Evolutionary conservation across 2,329 filamentous ascomycete species (phyloP).

Genomic region (Colletotrichum endophyticum): DNA sequence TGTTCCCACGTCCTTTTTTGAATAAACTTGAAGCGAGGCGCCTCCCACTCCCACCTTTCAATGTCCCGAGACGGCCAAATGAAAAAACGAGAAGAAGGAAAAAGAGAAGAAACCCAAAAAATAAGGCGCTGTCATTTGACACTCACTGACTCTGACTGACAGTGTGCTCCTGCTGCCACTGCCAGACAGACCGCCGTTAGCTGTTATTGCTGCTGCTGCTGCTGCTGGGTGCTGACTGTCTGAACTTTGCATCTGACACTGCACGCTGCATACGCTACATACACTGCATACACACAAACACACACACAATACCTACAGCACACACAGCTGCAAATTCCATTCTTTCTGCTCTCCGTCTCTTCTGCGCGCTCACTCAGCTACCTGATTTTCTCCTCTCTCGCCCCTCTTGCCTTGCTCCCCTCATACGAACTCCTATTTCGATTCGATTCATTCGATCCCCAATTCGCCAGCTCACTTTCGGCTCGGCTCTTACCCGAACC

Average conservation of each 20-base stretch:
- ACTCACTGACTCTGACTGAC: not conserved
- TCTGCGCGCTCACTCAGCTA: not conserved
- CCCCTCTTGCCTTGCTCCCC: not conserved
- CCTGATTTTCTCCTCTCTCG: not conserved
- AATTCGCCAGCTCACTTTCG: not conserved
- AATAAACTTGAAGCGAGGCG: constrained; percentile 16
- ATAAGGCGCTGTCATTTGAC: not conserved
- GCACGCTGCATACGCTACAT: not conserved
- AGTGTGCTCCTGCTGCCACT: not conserved
- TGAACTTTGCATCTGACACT: not conserved
- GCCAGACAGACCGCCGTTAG: not conserved
- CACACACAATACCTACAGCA: not conserved
- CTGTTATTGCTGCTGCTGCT: not conserved
- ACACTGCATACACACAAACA: not conserved
- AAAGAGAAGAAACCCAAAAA: not conserved
- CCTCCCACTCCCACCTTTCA: not conserved
- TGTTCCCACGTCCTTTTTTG: constrained; percentile 6
- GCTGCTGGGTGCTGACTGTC: not conserved
- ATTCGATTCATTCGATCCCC: not conserved
- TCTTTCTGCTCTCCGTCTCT: not conserved
- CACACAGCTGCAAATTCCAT: not conserved
- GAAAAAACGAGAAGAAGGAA: not conserved
- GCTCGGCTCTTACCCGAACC: constrained; percentile 13
- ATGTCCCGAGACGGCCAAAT: not conserved
- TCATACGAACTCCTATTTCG: not conserved